Evolutionary conservation across 179 eudicot species (phyloP).

Genomic region (Vitellaria paradoxa): DNA sequence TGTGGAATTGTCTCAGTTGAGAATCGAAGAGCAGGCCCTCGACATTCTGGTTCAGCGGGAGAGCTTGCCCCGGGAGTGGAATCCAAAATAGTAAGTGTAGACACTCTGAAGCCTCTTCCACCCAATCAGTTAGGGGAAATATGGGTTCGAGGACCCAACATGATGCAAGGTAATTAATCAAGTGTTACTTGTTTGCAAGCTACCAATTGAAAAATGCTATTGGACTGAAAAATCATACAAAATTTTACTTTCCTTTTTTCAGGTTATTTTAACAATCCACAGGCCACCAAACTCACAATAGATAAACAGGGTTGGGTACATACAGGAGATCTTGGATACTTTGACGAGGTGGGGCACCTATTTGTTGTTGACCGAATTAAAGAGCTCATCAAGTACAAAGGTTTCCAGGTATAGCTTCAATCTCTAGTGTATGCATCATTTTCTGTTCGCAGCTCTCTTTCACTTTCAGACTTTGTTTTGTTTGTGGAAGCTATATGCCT

Average conservation of each 20-base stretch:
- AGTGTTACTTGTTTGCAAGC: background rate
- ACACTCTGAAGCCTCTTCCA: conserved; percentile 41
- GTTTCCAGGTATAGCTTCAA: conserved; percentile 49
- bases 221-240: too few relatives aligned
- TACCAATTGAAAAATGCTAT: too few relatives aligned
- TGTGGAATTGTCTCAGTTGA: conserved; percentile 38
- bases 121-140: conserved; percentile 43
- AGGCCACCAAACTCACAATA: conserved; percentile 59
- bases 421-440: too few relatives aligned
- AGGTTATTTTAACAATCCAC: conserved; percentile 59
- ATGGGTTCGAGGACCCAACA: conserved; percentile 47
- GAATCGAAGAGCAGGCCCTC: conserved; percentile 15
- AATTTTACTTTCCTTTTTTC: background rate
- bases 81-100: conserved; percentile 41
- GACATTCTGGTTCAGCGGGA: conserved; percentile 48
- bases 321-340: conserved; percentile 79
- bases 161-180: conserved; percentile 42
- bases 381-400: conserved; percentile 83
- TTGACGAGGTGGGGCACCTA: conserved; percentile 63
- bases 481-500: too few relatives aligned
- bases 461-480: too few relatives aligned
- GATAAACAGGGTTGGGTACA: conserved; percentile 74
- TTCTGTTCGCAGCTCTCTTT: too few relatives aligned
- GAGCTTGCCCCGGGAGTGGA: conserved; percentile 33
- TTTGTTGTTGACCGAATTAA: conserved; percentile 72